Evolutionary conservation across 2,329 filamentous ascomycete species (phyloP).

Genomic region (Ceratocystis eucalypticola): DNA sequence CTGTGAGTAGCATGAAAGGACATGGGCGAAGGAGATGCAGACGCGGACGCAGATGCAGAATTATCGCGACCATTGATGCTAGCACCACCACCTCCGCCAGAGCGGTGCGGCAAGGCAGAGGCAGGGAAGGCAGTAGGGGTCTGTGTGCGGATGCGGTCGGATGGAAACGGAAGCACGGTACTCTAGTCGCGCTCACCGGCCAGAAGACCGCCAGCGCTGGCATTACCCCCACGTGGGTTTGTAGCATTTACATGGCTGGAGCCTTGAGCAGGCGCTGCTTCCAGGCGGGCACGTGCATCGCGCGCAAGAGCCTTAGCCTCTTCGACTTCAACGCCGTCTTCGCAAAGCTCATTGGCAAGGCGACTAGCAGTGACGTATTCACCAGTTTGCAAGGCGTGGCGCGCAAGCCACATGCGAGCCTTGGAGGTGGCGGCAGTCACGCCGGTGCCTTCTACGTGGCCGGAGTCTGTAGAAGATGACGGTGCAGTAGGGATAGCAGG

Average conservation of each 20-base stretch:
- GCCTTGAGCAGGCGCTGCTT: constrained; percentile 25
- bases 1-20: neutral
- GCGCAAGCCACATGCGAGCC: constrained; percentile 85
- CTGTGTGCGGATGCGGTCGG: neutral
- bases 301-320: constrained; percentile 88
- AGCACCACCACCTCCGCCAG: neutral
- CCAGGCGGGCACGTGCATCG: constrained; percentile 68
- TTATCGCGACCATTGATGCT: neutral
- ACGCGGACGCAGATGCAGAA: neutral
- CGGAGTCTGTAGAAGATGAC: constrained; percentile 21
- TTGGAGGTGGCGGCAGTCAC: constrained; percentile 87
- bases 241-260: neutral
- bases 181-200: constrained; percentile 3
- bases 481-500: neutral
- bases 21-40: neutral
- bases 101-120: neutral
- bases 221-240: neutral
- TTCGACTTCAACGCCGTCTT: constrained; percentile 92
- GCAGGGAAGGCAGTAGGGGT: neutral
- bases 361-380: constrained; percentile 67
- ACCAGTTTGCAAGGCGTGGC: constrained; percentile 59
- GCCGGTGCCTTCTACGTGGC: constrained; percentile 49
- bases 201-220: neutral
- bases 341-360: constrained; percentile 78
- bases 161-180: neutral